phyloP scores from a whole-genome alignment of 768 basidiomycete genomes.

The Trametes villosa region DNA sequence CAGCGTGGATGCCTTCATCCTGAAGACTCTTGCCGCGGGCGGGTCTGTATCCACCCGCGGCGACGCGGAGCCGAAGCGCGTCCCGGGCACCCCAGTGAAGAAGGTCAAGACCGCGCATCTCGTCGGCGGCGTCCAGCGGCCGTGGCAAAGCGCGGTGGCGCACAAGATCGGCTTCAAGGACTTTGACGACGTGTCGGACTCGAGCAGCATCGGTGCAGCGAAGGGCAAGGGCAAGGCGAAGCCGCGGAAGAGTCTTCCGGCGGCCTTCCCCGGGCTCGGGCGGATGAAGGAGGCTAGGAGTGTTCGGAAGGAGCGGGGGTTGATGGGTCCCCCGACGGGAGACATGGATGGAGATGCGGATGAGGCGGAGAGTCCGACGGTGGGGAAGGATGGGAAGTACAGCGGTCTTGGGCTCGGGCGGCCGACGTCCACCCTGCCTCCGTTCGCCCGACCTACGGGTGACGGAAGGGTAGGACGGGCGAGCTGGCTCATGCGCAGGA shows the following conservation, averaged over 20 bases:
- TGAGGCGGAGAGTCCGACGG: conserved; percentile 68
- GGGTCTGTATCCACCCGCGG: conserved; percentile 49
- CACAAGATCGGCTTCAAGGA: conserved; percentile 63
- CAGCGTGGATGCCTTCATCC: conserved; percentile 69
- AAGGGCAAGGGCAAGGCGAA: conserved; percentile 56
- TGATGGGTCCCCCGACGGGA: conserved; percentile 14
- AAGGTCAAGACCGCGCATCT: conserved; percentile 63
- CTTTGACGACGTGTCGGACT: conserved; percentile 36
- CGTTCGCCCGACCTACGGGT: conserved; percentile 23
- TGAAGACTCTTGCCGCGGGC: conserved; percentile 65
- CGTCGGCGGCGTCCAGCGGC: conserved; percentile 48
- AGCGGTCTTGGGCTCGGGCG: conserved; percentile 69
- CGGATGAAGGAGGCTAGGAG: conserved; percentile 35
- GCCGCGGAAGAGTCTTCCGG: conserved; percentile 74
- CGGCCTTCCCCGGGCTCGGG: conserved; percentile 59
- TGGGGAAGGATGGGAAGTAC: conserved; percentile 56
- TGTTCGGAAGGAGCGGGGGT: conserved; percentile 14
- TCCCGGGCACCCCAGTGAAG: conserved; percentile 86
- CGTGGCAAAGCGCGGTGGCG: conserved; percentile 83
- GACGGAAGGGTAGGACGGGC: conserved; percentile 39
- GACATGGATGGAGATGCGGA: conserved; percentile 56
- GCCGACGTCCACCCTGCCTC: conserved; percentile 40
- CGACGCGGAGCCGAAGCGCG: conserved; percentile 54
- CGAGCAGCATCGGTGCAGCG: conserved; percentile 38
- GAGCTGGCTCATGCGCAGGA: conserved; percentile 72